These are phyloP conservation scores for Dactylellina parvicollis DNA, from an alignment of 2,329 filamentous ascomycete genomes.

Conservation along the genomic window DNA sequence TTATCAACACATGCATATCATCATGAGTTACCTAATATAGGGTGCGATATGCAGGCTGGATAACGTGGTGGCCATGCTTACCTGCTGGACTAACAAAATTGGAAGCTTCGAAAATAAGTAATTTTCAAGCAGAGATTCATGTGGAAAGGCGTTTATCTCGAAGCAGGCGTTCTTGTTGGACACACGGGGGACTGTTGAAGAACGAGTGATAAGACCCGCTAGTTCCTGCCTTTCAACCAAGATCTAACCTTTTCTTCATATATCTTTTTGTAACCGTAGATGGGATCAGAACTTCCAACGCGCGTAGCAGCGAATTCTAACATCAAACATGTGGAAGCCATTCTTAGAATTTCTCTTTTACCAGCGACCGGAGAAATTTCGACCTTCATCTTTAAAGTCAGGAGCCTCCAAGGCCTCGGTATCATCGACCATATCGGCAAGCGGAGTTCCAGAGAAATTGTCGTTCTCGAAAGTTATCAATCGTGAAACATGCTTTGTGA, in stretches of 20 bases:
- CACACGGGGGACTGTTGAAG: too few species aligned
- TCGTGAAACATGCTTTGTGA: conserved; percentile 79
- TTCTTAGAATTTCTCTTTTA: conserved; percentile 41
- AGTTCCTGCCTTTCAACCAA: background rate
- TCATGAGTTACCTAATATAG: conserved; percentile 41
- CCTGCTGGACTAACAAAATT: background rate
- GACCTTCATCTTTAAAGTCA: conserved; percentile 24
- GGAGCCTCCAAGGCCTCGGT: conserved; percentile 15
- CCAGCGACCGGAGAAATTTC: conserved; percentile 35
- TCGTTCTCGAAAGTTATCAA: conserved; percentile 79
- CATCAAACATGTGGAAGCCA: conserved; percentile 26
- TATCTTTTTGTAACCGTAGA: too few species aligned
- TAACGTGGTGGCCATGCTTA: conserved; percentile 41
- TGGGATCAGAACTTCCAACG: too few species aligned
- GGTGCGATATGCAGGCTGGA: conserved; percentile 10
- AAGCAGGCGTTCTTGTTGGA: too few species aligned
- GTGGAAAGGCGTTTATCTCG: too few species aligned
- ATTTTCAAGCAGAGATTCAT: too few species aligned
- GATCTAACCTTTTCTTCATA: background rate
- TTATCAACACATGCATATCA: conserved; percentile 1
- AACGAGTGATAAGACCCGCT: background rate
- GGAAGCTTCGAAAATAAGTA: conserved; percentile 25
- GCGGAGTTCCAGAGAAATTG: conserved; percentile 75
- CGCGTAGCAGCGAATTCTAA: background rate
- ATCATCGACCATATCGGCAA: conserved; percentile 55